Base-by-base conservation (phyloP, 179 eudicot species). In the Heliamphora pulchella region DNA sequence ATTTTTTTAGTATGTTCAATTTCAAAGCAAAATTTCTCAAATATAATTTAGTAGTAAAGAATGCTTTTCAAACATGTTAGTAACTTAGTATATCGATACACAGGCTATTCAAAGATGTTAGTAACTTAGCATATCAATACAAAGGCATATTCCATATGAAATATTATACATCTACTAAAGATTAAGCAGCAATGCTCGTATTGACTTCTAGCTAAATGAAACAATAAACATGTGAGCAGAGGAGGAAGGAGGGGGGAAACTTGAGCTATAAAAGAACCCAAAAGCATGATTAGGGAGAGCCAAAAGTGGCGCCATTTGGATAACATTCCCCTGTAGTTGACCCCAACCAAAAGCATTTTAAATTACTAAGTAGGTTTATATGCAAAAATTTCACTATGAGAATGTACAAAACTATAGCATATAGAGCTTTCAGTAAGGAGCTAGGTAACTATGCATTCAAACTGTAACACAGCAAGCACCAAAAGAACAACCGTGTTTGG, bases 241-340 rank as follows among this genome's bases (percentile, higher is more conserved):
- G 5, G 20, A 61, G 65, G 8, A 61, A 17, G 48, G 71, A 67
- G 17, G 48, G 48, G 17, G 48, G n/a, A 43, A 43, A 41, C 14
- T 8, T 64, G n/a, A 67, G 48, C 7, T 67, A 39, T 39, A 67
- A 61, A 17, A 0, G 18, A 61, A 20, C 17, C 65, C 65, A 61
- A 61, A 67, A 67, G 71, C 47, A 67, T 67, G 71, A 67, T 67
- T 63, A 43, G 43, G 65, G 20, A n/a, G 41, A 41, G 48, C 18
- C 5, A 67, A 39, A 2, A n/a, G 48, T 67, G n/a, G 48, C 41
- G 10, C 48, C 41, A 39, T 6, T 39, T 67, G 17, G 71, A 48
- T 67, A 39, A 67, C n/a, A 2, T 41, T 10, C 71, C 17, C 71
- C 2, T 3, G 3, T 61, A 31, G 31, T 31, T 31, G 31, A 31